A percentile compares a stretch with the other conserved stretches of the same genome.
phyloP scores from a whole-genome alignment of 768 basidiomycete genomes.

The Naganishia vaughanmartiniae region DNA sequence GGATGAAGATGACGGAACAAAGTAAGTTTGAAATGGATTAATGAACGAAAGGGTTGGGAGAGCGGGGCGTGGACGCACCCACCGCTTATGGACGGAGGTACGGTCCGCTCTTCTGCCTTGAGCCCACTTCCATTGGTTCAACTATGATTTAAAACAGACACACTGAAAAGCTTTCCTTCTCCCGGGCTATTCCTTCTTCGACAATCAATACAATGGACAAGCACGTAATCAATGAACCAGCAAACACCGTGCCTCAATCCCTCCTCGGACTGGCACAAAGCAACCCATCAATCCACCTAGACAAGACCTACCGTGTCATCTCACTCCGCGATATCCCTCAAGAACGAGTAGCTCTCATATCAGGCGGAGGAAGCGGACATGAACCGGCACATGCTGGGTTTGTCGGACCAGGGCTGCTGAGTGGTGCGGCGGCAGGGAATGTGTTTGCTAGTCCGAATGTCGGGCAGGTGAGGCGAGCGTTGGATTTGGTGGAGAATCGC shows the following conservation, averaged over 20 bases:
- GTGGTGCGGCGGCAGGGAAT: constrained; percentile 80
- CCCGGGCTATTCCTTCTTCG: neutral
- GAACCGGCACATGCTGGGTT: constrained; percentile 87
- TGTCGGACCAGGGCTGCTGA: constrained; percentile 80
- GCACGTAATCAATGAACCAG: constrained; percentile 73
- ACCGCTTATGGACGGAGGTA: constrained; percentile 7
- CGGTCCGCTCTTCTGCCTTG: neutral
- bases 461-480: constrained; percentile 74
- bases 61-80: neutral
- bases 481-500: constrained; percentile 58
- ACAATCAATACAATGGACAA: constrained; percentile 54
- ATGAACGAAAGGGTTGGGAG: neutral
- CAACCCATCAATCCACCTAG: constrained; percentile 71
- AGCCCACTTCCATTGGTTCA: neutral
- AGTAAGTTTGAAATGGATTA: neutral
- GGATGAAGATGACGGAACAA: neutral
- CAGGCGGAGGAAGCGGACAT: constrained; percentile 60
- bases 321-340: constrained; percentile 13
- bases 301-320: constrained; percentile 51
- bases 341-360: constrained; percentile 37
- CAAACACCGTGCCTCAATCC: constrained; percentile 72
- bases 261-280: constrained; percentile 63
- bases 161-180: too few relatives aligned
- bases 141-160: too few relatives aligned
- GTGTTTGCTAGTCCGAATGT: constrained; percentile 89